Percentiles rank a stretch among this genome's conserved stretches.
Evolutionary conservation across 2,329 filamentous ascomycete genomes (phyloP).

Genomic region (Cladosporium velox): DNA sequence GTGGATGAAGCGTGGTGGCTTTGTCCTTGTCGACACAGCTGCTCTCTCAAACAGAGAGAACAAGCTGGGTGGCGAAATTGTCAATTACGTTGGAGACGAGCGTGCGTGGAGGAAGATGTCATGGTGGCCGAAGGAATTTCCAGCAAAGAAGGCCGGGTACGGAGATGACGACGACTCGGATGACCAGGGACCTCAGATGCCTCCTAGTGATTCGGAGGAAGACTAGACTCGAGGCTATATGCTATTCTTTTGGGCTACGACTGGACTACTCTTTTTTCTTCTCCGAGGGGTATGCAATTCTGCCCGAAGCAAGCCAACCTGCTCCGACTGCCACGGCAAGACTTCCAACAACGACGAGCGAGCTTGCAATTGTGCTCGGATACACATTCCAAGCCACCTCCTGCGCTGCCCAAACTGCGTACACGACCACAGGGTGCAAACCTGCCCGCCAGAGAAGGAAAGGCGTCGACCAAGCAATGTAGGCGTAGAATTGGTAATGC

Average conservation of each 20-base stretch:
- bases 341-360: constrained; percentile 67
- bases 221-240: constrained; percentile 16
- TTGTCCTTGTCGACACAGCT: constrained; percentile 76
- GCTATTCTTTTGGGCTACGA: neutral
- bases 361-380: constrained; percentile 72
- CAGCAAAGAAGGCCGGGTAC: constrained; percentile 47
- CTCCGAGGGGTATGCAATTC: neutral
- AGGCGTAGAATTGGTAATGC: constrained; percentile 95
- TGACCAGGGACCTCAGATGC: constrained; percentile 51
- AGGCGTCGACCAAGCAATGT: constrained; percentile 85
- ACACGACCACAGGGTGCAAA: constrained; percentile 66
- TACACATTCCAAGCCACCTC: constrained; percentile 95
- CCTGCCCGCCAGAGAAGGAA: constrained; percentile 82
- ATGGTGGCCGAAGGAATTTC: constrained; percentile 66
- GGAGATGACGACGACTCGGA: constrained; percentile 69
- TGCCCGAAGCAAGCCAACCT: constrained; percentile 49
- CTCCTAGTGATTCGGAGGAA: constrained; percentile 37
- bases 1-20: constrained; percentile 88
- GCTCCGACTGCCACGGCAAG: constrained; percentile 67
- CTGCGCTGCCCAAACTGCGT: constrained; percentile 72
- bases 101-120: constrained; percentile 84
- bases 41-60: constrained; percentile 68
- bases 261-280: neutral
- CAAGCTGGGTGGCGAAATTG: constrained; percentile 82
- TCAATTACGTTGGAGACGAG: constrained; percentile 90